Evolutionary conservation across 306 rosid genomes (phyloP).

Genomic region (Neltuma alba): DNA sequence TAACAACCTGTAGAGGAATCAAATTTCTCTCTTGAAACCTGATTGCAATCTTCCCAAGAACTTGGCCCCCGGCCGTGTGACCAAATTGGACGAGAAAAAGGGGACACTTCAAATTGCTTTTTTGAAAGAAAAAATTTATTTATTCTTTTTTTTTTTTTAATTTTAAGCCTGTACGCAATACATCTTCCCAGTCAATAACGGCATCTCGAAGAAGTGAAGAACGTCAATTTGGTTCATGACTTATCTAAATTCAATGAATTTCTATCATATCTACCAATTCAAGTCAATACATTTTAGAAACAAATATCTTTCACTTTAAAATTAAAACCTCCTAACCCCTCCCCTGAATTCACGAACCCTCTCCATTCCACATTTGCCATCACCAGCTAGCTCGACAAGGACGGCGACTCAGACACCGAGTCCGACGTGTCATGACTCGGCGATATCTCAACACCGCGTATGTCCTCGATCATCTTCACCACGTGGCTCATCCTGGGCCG

Average conservation of each 20-base stretch:
- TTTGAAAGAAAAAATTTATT: too few relatives aligned
- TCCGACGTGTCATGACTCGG: slow-evolving; percentile 71
- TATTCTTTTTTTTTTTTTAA: too few relatives aligned
- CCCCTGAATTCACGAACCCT: neutral
- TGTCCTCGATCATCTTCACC: slow-evolving; percentile 86
- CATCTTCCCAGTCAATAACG: slow-evolving; percentile 2
- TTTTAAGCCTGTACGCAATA: too few relatives aligned
- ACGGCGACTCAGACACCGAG: slow-evolving; percentile 82
- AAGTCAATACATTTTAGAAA: neutral
- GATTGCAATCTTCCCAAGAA: too few relatives aligned
- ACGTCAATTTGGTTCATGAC: slow-evolving; percentile 10
- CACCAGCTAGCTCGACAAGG: slow-evolving; percentile 62
- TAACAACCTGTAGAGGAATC: too few relatives aligned
- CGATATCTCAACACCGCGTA: slow-evolving; percentile 78
- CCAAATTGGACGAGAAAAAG: too few relatives aligned
- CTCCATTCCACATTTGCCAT: neutral
- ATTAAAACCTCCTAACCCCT: neutral
- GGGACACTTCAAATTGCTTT: too few relatives aligned
- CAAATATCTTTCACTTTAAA: neutral
- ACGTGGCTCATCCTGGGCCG: slow-evolving; percentile 86
- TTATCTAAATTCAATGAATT: slow-evolving; percentile 19
- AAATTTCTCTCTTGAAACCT: too few relatives aligned
- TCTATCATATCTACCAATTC: neutral
- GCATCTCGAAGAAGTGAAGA: neutral
- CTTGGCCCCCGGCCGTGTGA: too few relatives aligned